These are phyloP conservation scores for Emmonsia crescens DNA, from an alignment of 2,329 filamentous ascomycete species.

Conservation along the genomic window DNA sequence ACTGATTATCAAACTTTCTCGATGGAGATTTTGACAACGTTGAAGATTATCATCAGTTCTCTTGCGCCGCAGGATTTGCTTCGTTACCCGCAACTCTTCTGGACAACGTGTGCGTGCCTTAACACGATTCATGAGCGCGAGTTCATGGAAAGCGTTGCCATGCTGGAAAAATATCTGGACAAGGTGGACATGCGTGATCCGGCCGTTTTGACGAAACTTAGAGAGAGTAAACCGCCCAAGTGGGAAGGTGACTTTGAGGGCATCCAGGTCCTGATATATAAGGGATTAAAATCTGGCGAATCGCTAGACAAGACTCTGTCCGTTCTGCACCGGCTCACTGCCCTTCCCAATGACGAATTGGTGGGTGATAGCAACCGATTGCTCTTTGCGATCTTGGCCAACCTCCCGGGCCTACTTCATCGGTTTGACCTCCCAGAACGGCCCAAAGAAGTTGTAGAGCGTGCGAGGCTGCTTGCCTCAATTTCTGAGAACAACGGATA, in stretches of 20 bases:
- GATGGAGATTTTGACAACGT: constrained; percentile 90
- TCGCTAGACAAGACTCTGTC: constrained; percentile 69
- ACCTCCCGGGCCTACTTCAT: constrained; percentile 74
- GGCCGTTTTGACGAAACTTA: constrained; percentile 56
- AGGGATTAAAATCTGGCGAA: constrained; percentile 76
- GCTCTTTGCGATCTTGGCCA: constrained; percentile 80
- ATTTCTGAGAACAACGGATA: constrained; percentile 65
- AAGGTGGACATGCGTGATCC: constrained; percentile 71
- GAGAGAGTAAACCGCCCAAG: constrained; percentile 66
- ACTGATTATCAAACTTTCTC: constrained; percentile 92
- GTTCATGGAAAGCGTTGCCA: constrained; percentile 80
- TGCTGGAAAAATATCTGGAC: constrained; percentile 76
- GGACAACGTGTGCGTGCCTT: constrained; percentile 92
- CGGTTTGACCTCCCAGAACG: constrained; percentile 55
- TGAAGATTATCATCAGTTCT: constrained; percentile 83
- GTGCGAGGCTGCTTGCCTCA: constrained; percentile 57
- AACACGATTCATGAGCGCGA: constrained; percentile 96
- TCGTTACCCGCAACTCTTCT: constrained; percentile 91
- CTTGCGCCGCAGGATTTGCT: constrained; percentile 68
- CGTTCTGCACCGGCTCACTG: constrained; percentile 66
- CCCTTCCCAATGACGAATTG: constrained; percentile 65
- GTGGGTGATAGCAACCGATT: constrained; percentile 74
- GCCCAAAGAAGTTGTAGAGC: constrained; percentile 44
- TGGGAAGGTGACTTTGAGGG: constrained; percentile 90
- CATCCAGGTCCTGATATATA: constrained; percentile 75